Evolutionary conservation across 1,284 basidiomycete genomes (phyloP).

Genomic region (Papiliotrema laurentii): DNA sequence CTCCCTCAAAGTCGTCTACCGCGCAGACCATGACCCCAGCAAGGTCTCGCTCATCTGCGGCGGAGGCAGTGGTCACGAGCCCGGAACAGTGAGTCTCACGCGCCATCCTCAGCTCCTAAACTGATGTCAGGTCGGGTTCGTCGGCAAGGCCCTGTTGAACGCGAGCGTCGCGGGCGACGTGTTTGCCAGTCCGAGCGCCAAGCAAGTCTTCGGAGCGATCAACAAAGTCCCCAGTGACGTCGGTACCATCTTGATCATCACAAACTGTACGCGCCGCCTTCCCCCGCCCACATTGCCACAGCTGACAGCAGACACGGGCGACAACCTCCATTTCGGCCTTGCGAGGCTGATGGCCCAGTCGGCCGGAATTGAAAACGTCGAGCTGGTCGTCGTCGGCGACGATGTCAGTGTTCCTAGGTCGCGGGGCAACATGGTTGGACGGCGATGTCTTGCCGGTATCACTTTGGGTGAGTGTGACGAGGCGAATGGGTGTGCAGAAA

Average conservation of each 20-base stretch:
- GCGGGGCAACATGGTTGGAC: constrained; percentile 50
- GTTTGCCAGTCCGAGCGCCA: constrained; percentile 53
- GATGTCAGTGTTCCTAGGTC: constrained; percentile 51
- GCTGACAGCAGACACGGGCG: constrained; percentile 42
- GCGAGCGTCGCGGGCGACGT: constrained; percentile 52
- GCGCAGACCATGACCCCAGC: constrained; percentile 41
- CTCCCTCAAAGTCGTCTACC: constrained; percentile 46
- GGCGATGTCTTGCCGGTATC: constrained; percentile 50
- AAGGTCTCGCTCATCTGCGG: constrained; percentile 52
- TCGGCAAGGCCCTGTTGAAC: constrained; percentile 48
- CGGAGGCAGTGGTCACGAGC: constrained; percentile 51
- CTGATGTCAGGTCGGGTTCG: constrained; percentile 33
- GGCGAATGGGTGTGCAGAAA: no score
- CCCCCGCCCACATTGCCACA: background rate
- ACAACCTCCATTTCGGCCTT: constrained; percentile 53
- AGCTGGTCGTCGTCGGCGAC: constrained; percentile 51
- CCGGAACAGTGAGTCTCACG: background rate
- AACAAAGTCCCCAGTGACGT: constrained; percentile 48
- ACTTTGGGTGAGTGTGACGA: constrained; percentile 30
- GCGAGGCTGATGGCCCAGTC: constrained; percentile 40
- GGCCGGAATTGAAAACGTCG: constrained; percentile 46
- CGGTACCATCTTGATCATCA: constrained; percentile 48
- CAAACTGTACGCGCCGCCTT: constrained; percentile 42
- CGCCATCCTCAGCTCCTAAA: background rate
- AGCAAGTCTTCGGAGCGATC: constrained; percentile 51